Base-by-base conservation (phyloP, 129 eudicot species). In the Flaveria brownii region DNA sequence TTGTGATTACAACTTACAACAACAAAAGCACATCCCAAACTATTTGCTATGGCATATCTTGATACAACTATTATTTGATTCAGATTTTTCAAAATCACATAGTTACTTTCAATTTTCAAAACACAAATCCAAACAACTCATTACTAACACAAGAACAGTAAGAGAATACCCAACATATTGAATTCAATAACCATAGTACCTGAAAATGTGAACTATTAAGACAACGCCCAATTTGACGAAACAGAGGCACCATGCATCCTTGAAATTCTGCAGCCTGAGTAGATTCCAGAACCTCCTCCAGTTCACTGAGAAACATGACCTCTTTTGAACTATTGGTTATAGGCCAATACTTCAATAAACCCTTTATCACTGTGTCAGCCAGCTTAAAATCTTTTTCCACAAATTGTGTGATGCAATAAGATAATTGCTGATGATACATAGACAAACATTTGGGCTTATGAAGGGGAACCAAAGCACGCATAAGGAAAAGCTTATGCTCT, bases 301-400 rank as follows among this genome's bases (percentile, higher is more conserved):
- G 76, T 49, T 90, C 96, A 81, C 96, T 80, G 7, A 90, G 86
- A 82, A 78, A 86, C 88, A 86, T 84, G 39, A 84, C 86, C 83
- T 86, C 90, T 78, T 86, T 86, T 12, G 90, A 78, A 79, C 90
- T 85, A 77, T 90, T 90, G 17, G 92, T 90, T 67, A 87, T 47
- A 0, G 96, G 96, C 96, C 96, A 90, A 78, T 83, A 90, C 83
- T 87, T 90, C 83, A 90, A 80, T 26, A 90, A 71, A 46, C 96
- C 91, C 49, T 90, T 75, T 25, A 90, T 90, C 54, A 90, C 96
- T 1, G 74, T 83, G 63, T 90, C 96, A 22, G 90, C 88, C 67
- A 90, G 68, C 81, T 85, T 85, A 71, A 76, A 57, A 72, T 90
- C 96, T 78, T 90, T 90, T 82, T 90, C 96, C 79, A 90, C 96